Conservation (phyloP, 495 filamentous ascomycete species). For the Penicillium tannophilum region DNA sequence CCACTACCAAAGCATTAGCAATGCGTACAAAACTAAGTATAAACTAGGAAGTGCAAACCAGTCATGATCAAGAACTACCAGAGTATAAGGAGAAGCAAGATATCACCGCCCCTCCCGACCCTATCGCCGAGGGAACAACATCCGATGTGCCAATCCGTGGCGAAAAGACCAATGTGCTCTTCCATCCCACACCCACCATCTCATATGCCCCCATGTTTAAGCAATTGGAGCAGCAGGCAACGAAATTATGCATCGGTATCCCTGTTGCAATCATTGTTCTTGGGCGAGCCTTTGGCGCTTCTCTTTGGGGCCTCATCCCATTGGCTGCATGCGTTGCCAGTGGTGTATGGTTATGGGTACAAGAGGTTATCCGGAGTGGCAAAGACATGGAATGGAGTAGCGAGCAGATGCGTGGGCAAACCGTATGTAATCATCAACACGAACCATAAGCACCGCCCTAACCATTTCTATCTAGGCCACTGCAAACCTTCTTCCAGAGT, state of each 20-base stretch:
- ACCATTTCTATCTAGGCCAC: conserved; percentile 51
- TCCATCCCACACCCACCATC: conserved; percentile 88
- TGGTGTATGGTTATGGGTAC: conserved; percentile 85
- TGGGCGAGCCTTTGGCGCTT: conserved; percentile 77
- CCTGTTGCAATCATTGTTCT: conserved; percentile 72
- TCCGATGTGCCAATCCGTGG: conserved; percentile 94
- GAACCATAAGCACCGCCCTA: background rate
- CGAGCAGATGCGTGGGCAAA: conserved; percentile 82
- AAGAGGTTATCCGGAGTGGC: conserved; percentile 78
- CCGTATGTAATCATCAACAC: conserved; percentile 47
- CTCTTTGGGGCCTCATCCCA: conserved; percentile 73
- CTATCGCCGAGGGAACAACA: conserved; percentile 73
- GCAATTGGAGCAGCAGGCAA: conserved; percentile 70
- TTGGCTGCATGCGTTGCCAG: conserved; percentile 67
- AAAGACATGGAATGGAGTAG: conserved; percentile 85
- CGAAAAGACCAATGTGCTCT: conserved; percentile 94
- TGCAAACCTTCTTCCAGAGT: conserved; percentile 88
- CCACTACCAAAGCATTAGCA: background rate
- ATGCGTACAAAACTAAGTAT: conserved; percentile 19
- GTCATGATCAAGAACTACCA: conserved; percentile 60
- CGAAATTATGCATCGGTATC: conserved; percentile 65
- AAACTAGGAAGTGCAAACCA: conserved; percentile 59
- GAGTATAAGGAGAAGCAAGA: conserved; percentile 87
- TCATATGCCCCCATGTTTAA: conserved; percentile 85
- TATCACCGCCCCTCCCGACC: conserved; percentile 87